Percentiles rank a stretch among this genome's conserved stretches.
Evolutionary conservation across 257 asterid species (phyloP).

Genomic region (Capsicum chinense): DNA sequence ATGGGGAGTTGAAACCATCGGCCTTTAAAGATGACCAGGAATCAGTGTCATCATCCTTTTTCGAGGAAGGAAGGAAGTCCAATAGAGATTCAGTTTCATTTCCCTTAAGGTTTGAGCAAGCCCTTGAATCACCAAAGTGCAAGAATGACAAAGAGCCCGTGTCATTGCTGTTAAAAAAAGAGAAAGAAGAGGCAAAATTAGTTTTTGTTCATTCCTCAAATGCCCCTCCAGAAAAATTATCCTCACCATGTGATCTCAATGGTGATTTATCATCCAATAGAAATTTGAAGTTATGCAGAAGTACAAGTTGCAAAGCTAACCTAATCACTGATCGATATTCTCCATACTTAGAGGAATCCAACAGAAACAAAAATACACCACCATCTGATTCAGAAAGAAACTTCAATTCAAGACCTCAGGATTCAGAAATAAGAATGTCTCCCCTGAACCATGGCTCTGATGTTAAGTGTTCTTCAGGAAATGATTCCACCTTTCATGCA

Average conservation of each 20-base stretch:
- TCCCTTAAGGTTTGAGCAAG: conserved; percentile 39
- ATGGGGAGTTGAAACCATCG: conserved; percentile 25
- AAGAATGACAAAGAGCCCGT: conserved; percentile 38
- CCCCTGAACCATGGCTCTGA: conserved; percentile 43
- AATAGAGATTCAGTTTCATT: not conserved
- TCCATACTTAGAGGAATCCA: conserved; percentile 50
- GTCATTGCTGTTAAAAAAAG: conserved; percentile 36
- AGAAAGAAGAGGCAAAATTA: not conserved
- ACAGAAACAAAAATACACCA: conserved; percentile 49
- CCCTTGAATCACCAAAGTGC: conserved; percentile 35
- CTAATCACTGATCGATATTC: conserved; percentile 46
- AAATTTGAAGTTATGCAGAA: conserved; percentile 50
- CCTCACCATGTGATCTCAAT: conserved; percentile 1
- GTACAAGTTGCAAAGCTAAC: conserved; percentile 79
- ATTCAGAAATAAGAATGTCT: conserved; percentile 51
- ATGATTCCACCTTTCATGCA: conserved; percentile 55
- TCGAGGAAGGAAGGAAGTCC: conserved; percentile 39
- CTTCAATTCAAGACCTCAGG: conserved; percentile 36
- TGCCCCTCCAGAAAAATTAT: conserved; percentile 22
- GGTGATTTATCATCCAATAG: conserved; percentile 26
- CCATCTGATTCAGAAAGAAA: conserved; percentile 56
- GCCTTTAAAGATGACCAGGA: conserved; percentile 43
- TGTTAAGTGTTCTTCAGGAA: conserved; percentile 43
- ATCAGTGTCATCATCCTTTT: conserved; percentile 35
- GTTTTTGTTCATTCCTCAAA: conserved; percentile 14